These are phyloP conservation scores for Mortierella hygrophila DNA, from an alignment of 192 early-diverging fungal genomes.

Conservation along the genomic window DNA sequence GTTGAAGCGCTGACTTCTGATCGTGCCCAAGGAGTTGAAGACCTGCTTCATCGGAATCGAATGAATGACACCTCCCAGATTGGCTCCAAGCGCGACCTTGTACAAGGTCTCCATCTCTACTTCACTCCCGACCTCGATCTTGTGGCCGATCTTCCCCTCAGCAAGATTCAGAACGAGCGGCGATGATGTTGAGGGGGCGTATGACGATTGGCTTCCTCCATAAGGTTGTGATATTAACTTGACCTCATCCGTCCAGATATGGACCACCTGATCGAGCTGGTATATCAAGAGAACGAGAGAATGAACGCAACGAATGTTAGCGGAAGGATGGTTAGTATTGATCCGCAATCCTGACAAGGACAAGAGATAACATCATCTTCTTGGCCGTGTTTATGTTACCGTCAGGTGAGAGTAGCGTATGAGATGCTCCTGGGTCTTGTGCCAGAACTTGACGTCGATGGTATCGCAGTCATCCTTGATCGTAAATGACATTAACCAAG, in stretches of 20 bases:
- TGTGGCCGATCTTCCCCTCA: slow-evolving; percentile 42
- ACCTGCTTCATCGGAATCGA: slow-evolving; percentile 24
- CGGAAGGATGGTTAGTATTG: not conserved
- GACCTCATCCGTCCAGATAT: slow-evolving; percentile 45
- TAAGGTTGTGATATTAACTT: slow-evolving; percentile 24
- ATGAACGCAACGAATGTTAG: not conserved
- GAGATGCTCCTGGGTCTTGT: slow-evolving; percentile 39
- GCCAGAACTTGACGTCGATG: slow-evolving; percentile 45
- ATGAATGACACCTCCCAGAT: slow-evolving; percentile 19
- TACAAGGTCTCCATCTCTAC: slow-evolving; percentile 18
- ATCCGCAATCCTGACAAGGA: not conserved
- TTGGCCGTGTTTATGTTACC: slow-evolving; percentile 5
- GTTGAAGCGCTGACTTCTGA: slow-evolving; percentile 23
- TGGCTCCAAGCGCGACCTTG: slow-evolving; percentile 27
- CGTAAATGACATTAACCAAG: slow-evolving; percentile 38
- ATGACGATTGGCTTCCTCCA: not conserved
- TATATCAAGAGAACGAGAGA: not conserved
- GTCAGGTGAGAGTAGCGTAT: slow-evolving; percentile 22
- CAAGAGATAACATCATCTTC: not conserved
- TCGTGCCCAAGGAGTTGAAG: not conserved
- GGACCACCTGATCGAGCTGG: slow-evolving; percentile 50
- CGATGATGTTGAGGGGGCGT: slow-evolving; percentile 17
- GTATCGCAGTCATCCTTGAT: slow-evolving; percentile 48
- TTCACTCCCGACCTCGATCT: slow-evolving; percentile 26
- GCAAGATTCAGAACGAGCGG: slow-evolving; percentile 21